A percentile compares a stretch with the other conserved stretches of the same genome.
Evolutionary conservation across 768 basidiomycete genomes (phyloP).

Genomic region (Suillus sp.): DNA sequence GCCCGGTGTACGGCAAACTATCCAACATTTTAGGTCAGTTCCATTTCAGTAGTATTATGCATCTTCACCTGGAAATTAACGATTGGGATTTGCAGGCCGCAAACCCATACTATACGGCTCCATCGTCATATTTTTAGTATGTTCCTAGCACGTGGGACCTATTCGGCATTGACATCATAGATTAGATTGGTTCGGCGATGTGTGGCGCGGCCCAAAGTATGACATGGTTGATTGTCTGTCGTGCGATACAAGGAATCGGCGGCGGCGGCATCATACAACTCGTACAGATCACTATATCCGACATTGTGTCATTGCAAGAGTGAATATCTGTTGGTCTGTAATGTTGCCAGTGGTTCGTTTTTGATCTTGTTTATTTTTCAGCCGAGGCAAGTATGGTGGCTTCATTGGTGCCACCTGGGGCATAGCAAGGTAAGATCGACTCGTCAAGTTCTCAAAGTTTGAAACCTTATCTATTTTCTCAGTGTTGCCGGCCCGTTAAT

Average conservation of each 20-base stretch:
- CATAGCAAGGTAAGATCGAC: conserved; percentile 33
- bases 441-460: background rate
- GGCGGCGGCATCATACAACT: conserved; percentile 42
- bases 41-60: background rate
- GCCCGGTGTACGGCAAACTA: conserved; percentile 50
- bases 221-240: conserved; percentile 43
- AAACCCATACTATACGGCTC: conserved; percentile 39
- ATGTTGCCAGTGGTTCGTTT: background rate
- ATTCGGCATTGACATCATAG: background rate
- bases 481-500: conserved; percentile 47
- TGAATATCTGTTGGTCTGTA: conserved; percentile 14
- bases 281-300: conserved; percentile 41
- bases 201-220: conserved; percentile 47
- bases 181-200: conserved; percentile 39
- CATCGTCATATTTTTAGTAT: conserved; percentile 40
- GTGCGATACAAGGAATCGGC: conserved; percentile 48
- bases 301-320: conserved; percentile 40
- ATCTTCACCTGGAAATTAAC: conserved; percentile 4
- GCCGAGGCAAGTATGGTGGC: conserved; percentile 44
- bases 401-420: conserved; percentile 45
- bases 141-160: conserved; percentile 10
- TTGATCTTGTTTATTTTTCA: conserved; percentile 10
- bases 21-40: conserved; percentile 41
- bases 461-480: background rate
- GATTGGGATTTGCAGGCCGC: conserved; percentile 28